phyloP scores from a whole-genome alignment of 345 rosid genomes.

The Noccaea bulbosa region DNA sequence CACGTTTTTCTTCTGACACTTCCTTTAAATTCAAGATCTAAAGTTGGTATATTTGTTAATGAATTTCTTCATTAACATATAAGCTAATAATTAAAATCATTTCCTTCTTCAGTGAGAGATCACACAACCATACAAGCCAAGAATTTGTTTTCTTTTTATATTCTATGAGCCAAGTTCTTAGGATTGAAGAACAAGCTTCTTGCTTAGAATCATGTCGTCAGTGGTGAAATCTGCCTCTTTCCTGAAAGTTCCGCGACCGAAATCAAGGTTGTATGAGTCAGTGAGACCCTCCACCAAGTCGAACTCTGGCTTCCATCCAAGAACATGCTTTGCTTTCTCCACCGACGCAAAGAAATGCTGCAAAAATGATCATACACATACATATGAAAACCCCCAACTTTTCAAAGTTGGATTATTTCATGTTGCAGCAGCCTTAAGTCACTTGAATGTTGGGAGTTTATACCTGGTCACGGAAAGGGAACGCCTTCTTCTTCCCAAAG shows the following conservation, averaged over 20 bases:
- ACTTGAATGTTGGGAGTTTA: slow-evolving; percentile 9
- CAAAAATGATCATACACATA: slow-evolving; percentile 37
- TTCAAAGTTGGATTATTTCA: neutral
- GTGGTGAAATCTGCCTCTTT: slow-evolving; percentile 94
- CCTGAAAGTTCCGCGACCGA: slow-evolving; percentile 85
- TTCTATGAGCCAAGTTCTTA: slow-evolving; percentile 40
- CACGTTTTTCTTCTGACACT: too few relatives aligned
- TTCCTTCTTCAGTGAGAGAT: slow-evolving; percentile 4
- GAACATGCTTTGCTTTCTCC: slow-evolving; percentile 86
- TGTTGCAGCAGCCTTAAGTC: slow-evolving; percentile 5
- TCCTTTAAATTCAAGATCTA: too few relatives aligned
- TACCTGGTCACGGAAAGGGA: slow-evolving; percentile 99
- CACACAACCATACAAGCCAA: slow-evolving; percentile 29
- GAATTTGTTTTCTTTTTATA: neutral
- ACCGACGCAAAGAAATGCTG: slow-evolving; percentile 97
- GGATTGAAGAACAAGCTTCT: slow-evolving; percentile 71
- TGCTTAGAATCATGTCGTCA: slow-evolving; percentile 85
- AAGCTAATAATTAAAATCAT: too few relatives aligned
- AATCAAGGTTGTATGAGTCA: slow-evolving; percentile 92
- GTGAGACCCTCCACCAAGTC: slow-evolving; percentile 89
- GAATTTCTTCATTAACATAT: too few relatives aligned
- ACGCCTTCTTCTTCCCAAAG: slow-evolving; percentile 95
- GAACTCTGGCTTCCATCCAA: slow-evolving; percentile 79
- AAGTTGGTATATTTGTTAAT: too few relatives aligned
- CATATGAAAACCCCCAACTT: neutral